Base-by-base conservation (phyloP, 1,284 basidiomycete species). In the Rhodotorula glutinis region DNA sequence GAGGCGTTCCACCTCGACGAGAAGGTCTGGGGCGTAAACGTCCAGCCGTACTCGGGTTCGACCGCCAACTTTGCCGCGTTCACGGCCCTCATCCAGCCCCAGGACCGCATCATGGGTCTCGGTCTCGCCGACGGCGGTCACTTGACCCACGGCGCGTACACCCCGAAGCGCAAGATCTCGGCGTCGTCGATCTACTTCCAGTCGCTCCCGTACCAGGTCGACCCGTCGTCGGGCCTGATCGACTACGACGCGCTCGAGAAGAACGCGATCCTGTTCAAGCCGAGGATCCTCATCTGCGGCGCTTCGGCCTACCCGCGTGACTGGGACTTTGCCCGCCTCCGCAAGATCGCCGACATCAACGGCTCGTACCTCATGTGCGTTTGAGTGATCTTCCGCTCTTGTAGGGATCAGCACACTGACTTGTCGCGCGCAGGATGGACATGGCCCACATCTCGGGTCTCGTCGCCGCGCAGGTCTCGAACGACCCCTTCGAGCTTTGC, bases 101-200 rank as follows among this genome's bases (percentile, higher is more conserved):
- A 98, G 80, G 96, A 98, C 81, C 90, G 96, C 74, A 86, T 99
- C 76, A 98, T 99, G 96, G 96, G 96, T 82, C 90, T 99, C 74
- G 95, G 93, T 73, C 88, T 99, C 59, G 93, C 96, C 44, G 94
- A 98, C 77, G 96, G 96, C 80, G 96, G 96, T 68, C 96, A 98
- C 81, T 86, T 99, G 33, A 66, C 69, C 29, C 72, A 73, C 62
- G 69, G 66, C 56, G 70, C 71, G 38, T 73, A 63, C 70, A 74
- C 71, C 25, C 73, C 64, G 76, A 89, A 98, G 94, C 71, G 93
- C 93, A 98, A 98, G 83, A 98, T 99, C 87, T 97, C 95, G 61
- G 93, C 96, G 33, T 98, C 95, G 51, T 98, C 95, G 25, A 98
- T 98, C 83, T 98, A 98, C 85, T 99, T 98, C 89, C 94, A 98